Evolutionary conservation across 306 rosid species (phyloP), one percentile per base, ranked within the genome.

Genomic region (Citrullus mucosospermus): DNA sequence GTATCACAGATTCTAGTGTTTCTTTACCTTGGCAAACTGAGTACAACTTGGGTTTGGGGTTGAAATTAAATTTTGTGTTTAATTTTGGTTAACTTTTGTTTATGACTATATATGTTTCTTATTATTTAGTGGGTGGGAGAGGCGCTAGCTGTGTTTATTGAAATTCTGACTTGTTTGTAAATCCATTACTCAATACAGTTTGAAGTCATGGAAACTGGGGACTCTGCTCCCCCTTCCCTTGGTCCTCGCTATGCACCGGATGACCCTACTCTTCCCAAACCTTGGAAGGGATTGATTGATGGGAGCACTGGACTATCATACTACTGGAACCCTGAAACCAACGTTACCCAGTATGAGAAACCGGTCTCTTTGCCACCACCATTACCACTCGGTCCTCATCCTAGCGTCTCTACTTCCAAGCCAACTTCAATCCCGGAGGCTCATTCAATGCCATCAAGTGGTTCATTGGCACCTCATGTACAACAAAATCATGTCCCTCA

Each of bases 261-360:
- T 5, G 97, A 96, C 80, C 99, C 97, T 4, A 85, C 96, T 5
- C 96, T 96, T 77, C 99, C 99, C 3, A 76, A 78, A 22, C 99
- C 98, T 0, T 96, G 99, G 99, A 92, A 88, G 84, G 99, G 98
- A 32, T 82, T 96, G 88, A 91, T 96, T 82, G 99, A 96, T 82
- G 99, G 98, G 44, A 88, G 91, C 79, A 87, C 97, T 2, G 96
- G 97, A 63, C 1, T 89, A 39, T 83, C 90, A 18, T 96, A 96
- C 82, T 96, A 91, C 80, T 92, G 99, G 99, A 96, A 96, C 76
- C 97, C 98, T 63, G 99, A 96, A 81, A 92, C 99, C 3, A 96
- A 92, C 43, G 53, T 92, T 32, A 96, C 99, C 12, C 99, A 96
- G 32, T 96, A 96, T 75, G 99, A 96, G 75, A 96, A 88, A 77